Base-by-base conservation (phyloP, 2,329 filamentous ascomycete genomes). In the Pseudogymnoascus sp. region DNA sequence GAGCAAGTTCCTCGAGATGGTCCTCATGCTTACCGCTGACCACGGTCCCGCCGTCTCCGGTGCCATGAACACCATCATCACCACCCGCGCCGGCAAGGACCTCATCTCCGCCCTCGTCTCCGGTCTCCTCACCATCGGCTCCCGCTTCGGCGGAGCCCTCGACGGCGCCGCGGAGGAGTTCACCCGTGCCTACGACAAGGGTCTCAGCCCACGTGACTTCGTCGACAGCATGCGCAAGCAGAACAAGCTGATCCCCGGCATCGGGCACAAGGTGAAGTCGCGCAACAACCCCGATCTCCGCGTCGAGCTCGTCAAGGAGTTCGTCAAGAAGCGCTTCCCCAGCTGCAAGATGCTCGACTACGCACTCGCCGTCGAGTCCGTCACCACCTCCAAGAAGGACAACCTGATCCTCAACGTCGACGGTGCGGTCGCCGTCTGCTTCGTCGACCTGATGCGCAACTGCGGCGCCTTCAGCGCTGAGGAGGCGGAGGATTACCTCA, bases 21-120 rank as follows among this genome's bases (percentile, higher is more conserved):
- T 99, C 70, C 93, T 99, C 78, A 99, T 99, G 95, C 87, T 99
- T 75, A 99, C 95, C 75, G 95, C 95, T 73, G 95, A 99, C 76
- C 95, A 99, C 87, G 95, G 95, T 80, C 95, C 95, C 63, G 95
- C 95, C 72, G 95, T 99, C 72, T 99, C 95, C 72, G 95, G 95
- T 85, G 95, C 95, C 78, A 99, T 99, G 95, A 99, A 99, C 88
- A 99, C 95, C 77, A 99, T 99, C 78, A 97, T 99, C 77, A 99
- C 95, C 68, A 99, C 95, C 66, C 91, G 95, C 90, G 95, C 95
- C 68, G 95, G 95, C 78, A 99, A 99, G 85, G 95, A 99, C 77
- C 82, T 99, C 71, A 97, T 99, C 82, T 93, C 88, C 73, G 90
- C 95, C 59, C 85, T 99, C 68, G 95, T 99, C 64, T 90, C 90